phyloP scores from a whole-genome alignment of 768 basidiomycete species.

The Mycena vitilis region DNA sequence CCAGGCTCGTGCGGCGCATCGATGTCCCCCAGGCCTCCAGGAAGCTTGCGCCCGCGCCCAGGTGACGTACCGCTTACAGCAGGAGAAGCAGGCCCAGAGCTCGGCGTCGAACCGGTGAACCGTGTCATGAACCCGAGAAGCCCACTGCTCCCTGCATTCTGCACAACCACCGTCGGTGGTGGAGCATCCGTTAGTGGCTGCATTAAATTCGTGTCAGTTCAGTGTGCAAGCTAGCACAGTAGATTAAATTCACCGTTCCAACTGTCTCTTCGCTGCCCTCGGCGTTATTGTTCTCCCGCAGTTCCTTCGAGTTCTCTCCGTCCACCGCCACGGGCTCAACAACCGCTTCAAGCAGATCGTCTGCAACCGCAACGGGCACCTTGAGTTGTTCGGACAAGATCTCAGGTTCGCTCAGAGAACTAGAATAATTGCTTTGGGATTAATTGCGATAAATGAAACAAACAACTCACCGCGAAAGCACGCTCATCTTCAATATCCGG shows the following conservation, averaged over 20 bases:
- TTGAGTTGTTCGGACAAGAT: slow-evolving; percentile 70
- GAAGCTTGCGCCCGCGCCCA: slow-evolving; percentile 44
- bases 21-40: slow-evolving; percentile 51
- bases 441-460: slow-evolving; percentile 27
- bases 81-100: slow-evolving; percentile 36
- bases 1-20: slow-evolving; percentile 39
- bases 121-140: slow-evolving; percentile 70
- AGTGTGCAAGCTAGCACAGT: slow-evolving; percentile 31
- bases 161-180: slow-evolving; percentile 23
- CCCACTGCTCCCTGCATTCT: slow-evolving; percentile 44
- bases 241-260: slow-evolving; percentile 39
- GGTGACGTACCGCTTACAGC: slow-evolving; percentile 33
- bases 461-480: slow-evolving; percentile 72
- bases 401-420: slow-evolving; percentile 68
- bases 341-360: slow-evolving; percentile 61
- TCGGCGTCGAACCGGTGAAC: slow-evolving; percentile 52
- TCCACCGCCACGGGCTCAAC: slow-evolving; percentile 22
- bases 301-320: slow-evolving; percentile 39
- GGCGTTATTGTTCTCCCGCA: slow-evolving; percentile 36
- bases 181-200: slow-evolving; percentile 39
- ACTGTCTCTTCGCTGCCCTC: slow-evolving; percentile 32
- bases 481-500: slow-evolving; percentile 70
- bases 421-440: slow-evolving; percentile 41
- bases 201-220: slow-evolving; percentile 32
- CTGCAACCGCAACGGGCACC: slow-evolving; percentile 69